Evolutionary conservation across 2,329 filamentous ascomycete genomes (phyloP).

Genomic region (Botryotinia convoluta): DNA sequence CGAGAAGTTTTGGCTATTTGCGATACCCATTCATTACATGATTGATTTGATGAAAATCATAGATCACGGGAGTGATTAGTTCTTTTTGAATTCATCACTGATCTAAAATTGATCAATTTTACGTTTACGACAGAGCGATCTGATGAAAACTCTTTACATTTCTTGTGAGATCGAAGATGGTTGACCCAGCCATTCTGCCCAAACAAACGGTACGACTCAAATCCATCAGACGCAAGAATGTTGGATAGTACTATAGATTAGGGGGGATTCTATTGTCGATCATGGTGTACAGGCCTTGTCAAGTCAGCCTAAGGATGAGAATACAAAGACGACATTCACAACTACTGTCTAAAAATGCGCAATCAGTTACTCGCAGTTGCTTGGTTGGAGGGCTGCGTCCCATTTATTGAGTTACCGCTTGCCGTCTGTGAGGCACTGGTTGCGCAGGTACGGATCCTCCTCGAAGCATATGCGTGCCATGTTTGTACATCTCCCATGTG

Average conservation of each 20-base stretch:
- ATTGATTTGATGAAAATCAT: background rate
- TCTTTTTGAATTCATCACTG: background rate
- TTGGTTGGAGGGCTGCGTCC: background rate
- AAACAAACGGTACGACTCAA: background rate
- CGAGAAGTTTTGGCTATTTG: background rate
- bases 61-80: background rate
- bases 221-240: background rate
- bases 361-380: background rate
- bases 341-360: background rate
- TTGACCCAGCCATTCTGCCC: too few relatives aligned
- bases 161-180: background rate
- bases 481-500: background rate
- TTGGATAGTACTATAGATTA: background rate
- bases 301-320: background rate
- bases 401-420: background rate
- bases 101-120: background rate
- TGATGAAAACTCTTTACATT: background rate
- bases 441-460: background rate
- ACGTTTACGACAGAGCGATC: too few relatives aligned
- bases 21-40: conserved; percentile 2
- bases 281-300: background rate
- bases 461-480: background rate
- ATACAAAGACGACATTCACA: background rate
- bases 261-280: background rate
- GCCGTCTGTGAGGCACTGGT: background rate